phyloP scores from a whole-genome alignment of 345 rosid species.

The Viola odorata region DNA sequence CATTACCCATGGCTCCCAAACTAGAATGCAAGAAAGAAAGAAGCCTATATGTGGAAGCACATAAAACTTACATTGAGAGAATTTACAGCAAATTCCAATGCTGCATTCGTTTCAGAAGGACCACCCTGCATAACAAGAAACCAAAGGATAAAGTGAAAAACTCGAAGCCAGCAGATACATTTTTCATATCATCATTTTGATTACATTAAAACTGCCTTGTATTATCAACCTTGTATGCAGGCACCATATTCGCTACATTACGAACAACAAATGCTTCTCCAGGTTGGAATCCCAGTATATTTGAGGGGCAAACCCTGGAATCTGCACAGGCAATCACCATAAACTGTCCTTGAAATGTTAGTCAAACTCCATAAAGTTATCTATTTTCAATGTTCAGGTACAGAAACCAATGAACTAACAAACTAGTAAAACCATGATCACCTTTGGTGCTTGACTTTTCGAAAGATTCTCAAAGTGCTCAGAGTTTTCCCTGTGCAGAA shows the following conservation, averaged over 20 bases:
- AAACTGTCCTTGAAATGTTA: slow-evolving; percentile 57
- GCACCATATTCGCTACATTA: slow-evolving; percentile 88
- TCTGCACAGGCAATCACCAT: slow-evolving; percentile 97
- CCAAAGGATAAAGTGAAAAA: not conserved
- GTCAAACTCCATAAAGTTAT: slow-evolving; percentile 8
- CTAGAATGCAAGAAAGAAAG: not conserved
- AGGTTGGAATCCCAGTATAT: slow-evolving; percentile 81
- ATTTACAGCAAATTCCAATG: slow-evolving; percentile 88
- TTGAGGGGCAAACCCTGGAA: slow-evolving; percentile 96
- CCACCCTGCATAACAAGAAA: slow-evolving; percentile 54
- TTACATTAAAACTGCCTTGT: not conserved
- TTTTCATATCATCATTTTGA: not conserved
- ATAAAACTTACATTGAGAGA: slow-evolving; percentile 52
- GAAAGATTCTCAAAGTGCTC: slow-evolving; percentile 65
- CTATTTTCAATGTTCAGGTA: too few species aligned
- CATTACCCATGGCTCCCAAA: not conserved
- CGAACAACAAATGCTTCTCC: slow-evolving; percentile 95
- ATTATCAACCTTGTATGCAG: slow-evolving; percentile 62
- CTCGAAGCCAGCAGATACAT: not conserved
- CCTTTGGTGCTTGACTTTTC: slow-evolving; percentile 81
- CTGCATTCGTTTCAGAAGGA: slow-evolving; percentile 94
- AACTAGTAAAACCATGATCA: slow-evolving; percentile 16
- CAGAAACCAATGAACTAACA: not conserved
- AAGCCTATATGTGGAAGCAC: not conserved
- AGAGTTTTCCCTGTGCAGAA: slow-evolving; percentile 57